Evolutionary conservation across 345 rosid species (phyloP).

Genomic region (Lumnitzera littorea): DNA sequence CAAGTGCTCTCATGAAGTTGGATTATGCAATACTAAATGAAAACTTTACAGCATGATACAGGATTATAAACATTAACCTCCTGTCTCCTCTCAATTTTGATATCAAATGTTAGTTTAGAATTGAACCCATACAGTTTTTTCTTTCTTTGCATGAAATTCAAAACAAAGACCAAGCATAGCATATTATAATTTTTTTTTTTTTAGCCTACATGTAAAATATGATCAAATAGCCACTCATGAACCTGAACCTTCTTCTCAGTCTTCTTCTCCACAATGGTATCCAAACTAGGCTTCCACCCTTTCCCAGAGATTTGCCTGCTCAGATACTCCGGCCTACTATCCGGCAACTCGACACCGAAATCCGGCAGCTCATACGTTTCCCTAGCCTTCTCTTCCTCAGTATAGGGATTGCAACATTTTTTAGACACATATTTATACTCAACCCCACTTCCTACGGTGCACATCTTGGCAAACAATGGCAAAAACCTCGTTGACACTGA

Average conservation of each 20-base stretch:
- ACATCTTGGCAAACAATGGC: slow-evolving; percentile 40
- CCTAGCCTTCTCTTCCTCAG: background rate
- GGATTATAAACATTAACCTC: too few relatives aligned
- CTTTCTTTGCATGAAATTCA: too few relatives aligned
- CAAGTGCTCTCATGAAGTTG: too few relatives aligned
- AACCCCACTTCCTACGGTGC: slow-evolving; percentile 19
- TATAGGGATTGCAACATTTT: slow-evolving; percentile 11
- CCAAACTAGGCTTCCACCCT: slow-evolving; percentile 85
- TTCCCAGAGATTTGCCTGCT: slow-evolving; percentile 56
- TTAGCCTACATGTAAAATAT: background rate
- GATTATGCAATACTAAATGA: too few relatives aligned
- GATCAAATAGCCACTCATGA: slow-evolving; percentile 34
- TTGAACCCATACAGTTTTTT: too few relatives aligned
- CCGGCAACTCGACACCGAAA: slow-evolving; percentile 7
- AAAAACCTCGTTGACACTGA: slow-evolving; percentile 24
- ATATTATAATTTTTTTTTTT: too few relatives aligned
- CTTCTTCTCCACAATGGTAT: slow-evolving; percentile 66
- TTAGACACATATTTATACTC: background rate
- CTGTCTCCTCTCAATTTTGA: too few relatives aligned
- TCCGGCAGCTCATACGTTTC: background rate
- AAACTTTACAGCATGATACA: too few relatives aligned
- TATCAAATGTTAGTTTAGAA: too few relatives aligned
- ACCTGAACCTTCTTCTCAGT: slow-evolving; percentile 27
- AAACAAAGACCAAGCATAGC: too few relatives aligned
- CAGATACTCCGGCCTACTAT: slow-evolving; percentile 39